Conservation (phyloP, 1,284 basidiomycete genomes). For the Trichosporon asahii region DNA sequence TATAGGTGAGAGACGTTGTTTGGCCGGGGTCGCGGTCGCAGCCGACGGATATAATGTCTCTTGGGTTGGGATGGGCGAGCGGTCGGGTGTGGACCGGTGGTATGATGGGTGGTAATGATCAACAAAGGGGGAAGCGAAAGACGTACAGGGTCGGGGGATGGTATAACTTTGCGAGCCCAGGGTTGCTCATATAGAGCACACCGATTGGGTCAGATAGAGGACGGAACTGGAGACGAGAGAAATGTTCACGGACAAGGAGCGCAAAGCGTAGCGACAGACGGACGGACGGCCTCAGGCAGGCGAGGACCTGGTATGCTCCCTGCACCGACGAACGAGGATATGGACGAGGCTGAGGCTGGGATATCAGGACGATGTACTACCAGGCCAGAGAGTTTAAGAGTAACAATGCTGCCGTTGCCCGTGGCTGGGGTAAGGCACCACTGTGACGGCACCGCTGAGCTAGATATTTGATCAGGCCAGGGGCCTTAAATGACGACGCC, state of each 20-base stretch:
- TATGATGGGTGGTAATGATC: neutral
- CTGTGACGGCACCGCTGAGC: slow-evolving; percentile 8
- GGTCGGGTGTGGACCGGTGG: neutral
- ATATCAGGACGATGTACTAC: slow-evolving; percentile 2
- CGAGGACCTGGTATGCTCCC: neutral
- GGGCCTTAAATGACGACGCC: slow-evolving; percentile 7
- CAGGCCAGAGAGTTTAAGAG: slow-evolving; percentile 8
- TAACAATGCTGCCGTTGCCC: slow-evolving; percentile 11
- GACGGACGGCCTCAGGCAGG: neutral
- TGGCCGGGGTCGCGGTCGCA: neutral
- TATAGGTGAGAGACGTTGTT: neutral
- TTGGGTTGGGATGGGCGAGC: neutral
- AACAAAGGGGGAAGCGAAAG: neutral
- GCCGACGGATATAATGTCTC: slow-evolving; percentile 2
- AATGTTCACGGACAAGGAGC: neutral
- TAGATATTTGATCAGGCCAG: slow-evolving; percentile 6
- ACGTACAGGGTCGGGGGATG: neutral
- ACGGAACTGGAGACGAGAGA: neutral
- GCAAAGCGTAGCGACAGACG: neutral
- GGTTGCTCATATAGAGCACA: slow-evolving; percentile 1
- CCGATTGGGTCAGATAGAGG: neutral
- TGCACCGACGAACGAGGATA: neutral
- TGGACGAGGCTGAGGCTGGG: slow-evolving; percentile 2
- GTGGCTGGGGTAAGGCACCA: slow-evolving; percentile 10
- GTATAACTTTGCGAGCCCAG: neutral